Conservation (phyloP, 208 protist species). For the Leishmania guyanensis region DNA sequence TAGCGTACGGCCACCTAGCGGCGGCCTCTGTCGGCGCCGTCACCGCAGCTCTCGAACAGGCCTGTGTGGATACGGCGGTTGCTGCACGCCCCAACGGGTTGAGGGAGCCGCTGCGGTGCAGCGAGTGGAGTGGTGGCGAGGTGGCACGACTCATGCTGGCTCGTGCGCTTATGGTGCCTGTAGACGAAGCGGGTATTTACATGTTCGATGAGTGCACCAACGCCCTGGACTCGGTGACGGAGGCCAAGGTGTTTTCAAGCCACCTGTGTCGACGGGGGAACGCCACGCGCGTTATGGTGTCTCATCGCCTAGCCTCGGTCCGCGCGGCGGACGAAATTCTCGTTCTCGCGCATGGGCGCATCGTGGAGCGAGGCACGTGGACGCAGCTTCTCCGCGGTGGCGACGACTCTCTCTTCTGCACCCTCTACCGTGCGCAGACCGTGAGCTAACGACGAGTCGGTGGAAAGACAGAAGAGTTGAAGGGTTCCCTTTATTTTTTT, state of each 20-base stretch:
- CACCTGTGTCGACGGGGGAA: neutral
- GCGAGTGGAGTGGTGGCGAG: constrained; percentile 73
- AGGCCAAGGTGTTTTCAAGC: constrained; percentile 39
- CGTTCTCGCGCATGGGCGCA: constrained; percentile 53
- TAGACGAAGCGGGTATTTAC: constrained; percentile 30
- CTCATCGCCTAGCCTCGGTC: constrained; percentile 68
- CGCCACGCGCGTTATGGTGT: constrained; percentile 45
- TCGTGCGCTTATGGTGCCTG: constrained; percentile 44
- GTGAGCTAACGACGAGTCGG: neutral
- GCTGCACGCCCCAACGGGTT: constrained; percentile 42
- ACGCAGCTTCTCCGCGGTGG: constrained; percentile 27
- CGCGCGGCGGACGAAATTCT: constrained; percentile 54
- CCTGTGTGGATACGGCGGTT: constrained; percentile 41
- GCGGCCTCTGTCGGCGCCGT: constrained; percentile 30
- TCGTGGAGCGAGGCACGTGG: constrained; percentile 70
- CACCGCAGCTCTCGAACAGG: constrained; percentile 28
- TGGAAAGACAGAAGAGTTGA: neutral
- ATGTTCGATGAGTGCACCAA: constrained; percentile 76
- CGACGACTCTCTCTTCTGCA: constrained; percentile 29
- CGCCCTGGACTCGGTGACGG: constrained; percentile 66
- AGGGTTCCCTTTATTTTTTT: neutral
- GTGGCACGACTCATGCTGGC: constrained; percentile 65
- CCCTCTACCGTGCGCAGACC: constrained; percentile 12
- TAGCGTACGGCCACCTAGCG: constrained; percentile 61
- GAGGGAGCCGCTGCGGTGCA: constrained; percentile 19